phyloP scores from a whole-genome alignment of 768 basidiomycete species.

The Rhizopogon salebrosus region DNA sequence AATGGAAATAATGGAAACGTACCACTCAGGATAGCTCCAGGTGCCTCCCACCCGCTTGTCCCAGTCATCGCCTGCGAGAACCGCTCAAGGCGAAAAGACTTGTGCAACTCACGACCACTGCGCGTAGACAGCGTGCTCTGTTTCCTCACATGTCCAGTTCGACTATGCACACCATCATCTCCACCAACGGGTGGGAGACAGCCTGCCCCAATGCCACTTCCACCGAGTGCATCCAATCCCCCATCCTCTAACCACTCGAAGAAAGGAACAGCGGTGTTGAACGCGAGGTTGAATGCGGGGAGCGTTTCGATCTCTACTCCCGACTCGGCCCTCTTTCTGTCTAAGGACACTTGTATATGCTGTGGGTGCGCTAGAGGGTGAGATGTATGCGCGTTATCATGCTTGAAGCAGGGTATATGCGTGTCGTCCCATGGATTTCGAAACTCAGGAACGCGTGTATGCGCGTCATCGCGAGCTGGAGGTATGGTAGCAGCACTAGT shows the following conservation, averaged over 20 bases:
- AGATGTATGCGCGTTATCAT: neutral
- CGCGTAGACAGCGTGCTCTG: neutral
- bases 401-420: neutral
- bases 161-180: neutral
- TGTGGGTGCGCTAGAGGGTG: neutral
- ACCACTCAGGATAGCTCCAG: constrained; percentile 55
- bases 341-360: no score
- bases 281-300: constrained; percentile 71
- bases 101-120: constrained; percentile 12
- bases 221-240: constrained; percentile 26
- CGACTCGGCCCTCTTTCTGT: neutral
- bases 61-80: constrained; percentile 78
- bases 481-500: neutral
- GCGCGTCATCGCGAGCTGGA: neutral
- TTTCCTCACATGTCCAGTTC: neutral
- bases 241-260: constrained; percentile 75
- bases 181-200: neutral
- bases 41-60: constrained; percentile 65
- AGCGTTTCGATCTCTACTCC: constrained; percentile 9
- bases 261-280: constrained; percentile 46
- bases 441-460: neutral
- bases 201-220: constrained; percentile 17
- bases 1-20: constrained; percentile 10
- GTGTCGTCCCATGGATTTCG: neutral
- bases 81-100: constrained; percentile 53